A percentile compares a stretch with the other conserved stretches of the same genome.
These are phyloP conservation scores for Parastagonospora nodorum DNA, from an alignment of 2,329 filamentous ascomycete genomes.

Conservation along the genomic window DNA sequence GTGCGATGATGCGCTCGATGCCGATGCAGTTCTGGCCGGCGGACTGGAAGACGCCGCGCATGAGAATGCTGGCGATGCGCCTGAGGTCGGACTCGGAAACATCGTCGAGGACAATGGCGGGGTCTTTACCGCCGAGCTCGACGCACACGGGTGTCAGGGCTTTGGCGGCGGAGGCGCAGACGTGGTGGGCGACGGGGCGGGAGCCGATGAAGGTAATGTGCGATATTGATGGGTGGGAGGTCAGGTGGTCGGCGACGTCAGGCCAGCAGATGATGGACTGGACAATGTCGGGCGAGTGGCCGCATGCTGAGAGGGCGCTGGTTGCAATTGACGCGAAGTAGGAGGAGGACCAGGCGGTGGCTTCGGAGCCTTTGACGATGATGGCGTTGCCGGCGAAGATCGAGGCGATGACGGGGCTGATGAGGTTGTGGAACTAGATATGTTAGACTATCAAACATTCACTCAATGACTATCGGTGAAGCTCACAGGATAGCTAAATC, in stretches of 20 bases:
- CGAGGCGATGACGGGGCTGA: constrained; percentile 87
- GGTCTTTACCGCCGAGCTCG: constrained; percentile 94
- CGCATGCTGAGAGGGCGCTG: constrained; percentile 79
- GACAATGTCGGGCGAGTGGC: constrained; percentile 79
- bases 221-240: constrained; percentile 79
- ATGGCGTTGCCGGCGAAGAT: constrained; percentile 92
- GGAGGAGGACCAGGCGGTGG: constrained; percentile 87
- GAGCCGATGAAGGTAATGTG: constrained; percentile 98
- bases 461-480: no score
- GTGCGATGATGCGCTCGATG: constrained; percentile 87
- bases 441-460: no score
- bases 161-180: constrained; percentile 84
- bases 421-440: constrained; percentile 84
- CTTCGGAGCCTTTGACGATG: constrained; percentile 91
- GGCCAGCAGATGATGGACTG: constrained; percentile 91
- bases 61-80: constrained; percentile 78
- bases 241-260: constrained; percentile 77
- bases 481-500: constrained; percentile 50
- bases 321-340: constrained; percentile 83
- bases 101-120: constrained; percentile 86
- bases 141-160: constrained; percentile 85
- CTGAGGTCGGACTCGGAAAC: constrained; percentile 66
- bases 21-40: constrained; percentile 98
- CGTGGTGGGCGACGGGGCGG: constrained; percentile 81
- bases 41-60: constrained; percentile 93